Base-by-base conservation (phyloP, 2,329 filamentous ascomycete genomes). In the Geosmithia putterillii region DNA sequence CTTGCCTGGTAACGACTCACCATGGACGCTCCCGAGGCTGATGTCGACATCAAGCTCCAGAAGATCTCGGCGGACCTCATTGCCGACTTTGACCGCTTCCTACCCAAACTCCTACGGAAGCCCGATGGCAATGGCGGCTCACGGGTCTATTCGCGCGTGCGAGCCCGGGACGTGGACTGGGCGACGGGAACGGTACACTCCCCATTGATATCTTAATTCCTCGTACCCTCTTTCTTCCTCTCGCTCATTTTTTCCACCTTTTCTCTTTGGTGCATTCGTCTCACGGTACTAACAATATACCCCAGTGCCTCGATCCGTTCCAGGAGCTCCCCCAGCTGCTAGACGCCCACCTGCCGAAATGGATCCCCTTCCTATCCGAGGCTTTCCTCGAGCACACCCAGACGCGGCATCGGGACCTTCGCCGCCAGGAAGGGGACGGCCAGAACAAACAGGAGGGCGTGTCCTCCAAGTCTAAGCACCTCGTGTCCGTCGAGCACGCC, bases 311-410 rank as follows among this genome's bases (percentile, higher is more conserved):
- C 41, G 88, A 95, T 52, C 80, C 84, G 2, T 98, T 96, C 52
- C 90, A 96, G 69, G 89, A 95, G 67, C 82, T 94, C 50, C 92
- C 92, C 17, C 92, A 98, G 59, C 73, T 96, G 35, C 74, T 98
- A 21, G 92, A 98, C 62, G 78, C 86, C 9, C 76, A 90, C 59
- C 71, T 98, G 37, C 79, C 83, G 42, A 73, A 66, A 49, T 79
- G 94, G 61, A 70, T 96, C 41, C 82, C 86, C 20, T 67, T 76
- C 36, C 70, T 96, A 32, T 79, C 86, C 21, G 73, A 81, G 54
- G 82, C 85, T 17, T 94, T 90, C 54, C 66, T 95, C 18, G 74
- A 78, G 43, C 79, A 78, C 53, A 64, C 88, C 8, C 66, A 66
- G 17, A 14, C 23, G 48, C 63, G 60, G 41, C 59, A 63, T 57